Evolutionary conservation across 768 basidiomycete species (phyloP), one percentile per base, ranked within the genome.

Genomic region (Wakefieldia striispora): DNA sequence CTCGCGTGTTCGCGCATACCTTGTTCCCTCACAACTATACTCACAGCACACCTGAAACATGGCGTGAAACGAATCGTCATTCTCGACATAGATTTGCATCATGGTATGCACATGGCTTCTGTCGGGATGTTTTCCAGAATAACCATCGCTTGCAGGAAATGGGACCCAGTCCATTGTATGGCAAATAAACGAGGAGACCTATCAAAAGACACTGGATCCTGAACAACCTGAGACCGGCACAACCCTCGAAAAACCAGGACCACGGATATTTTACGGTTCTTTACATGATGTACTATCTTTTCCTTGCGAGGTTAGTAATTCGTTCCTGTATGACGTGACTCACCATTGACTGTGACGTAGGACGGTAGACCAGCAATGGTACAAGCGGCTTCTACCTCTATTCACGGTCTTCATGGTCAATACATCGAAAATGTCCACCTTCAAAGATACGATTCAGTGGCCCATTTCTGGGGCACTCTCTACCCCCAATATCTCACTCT

Each of bases 251-350:
- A 76, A 74, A 42, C 66, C 67, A 2, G 79, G 81, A 1, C 76
- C 84, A 0, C 77, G 81, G 53, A 69, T 94, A 29, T 97, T 84
- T 65, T 99, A 97, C 51, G 91, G 91, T 1, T 94, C 91, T 10
- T 73, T 95, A n/a, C 95, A 99, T 62, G 95, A 98, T 57, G 81
- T 97, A 38, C 74, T 94, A 13, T 89, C 93, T 12, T 97, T 84
- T 62, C 93, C 93, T 1, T 97, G 93, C 71, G 93, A 97, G 75
- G 91, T 89, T 55, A 26, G 69, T 51, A 1, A 14, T 31, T 21
- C 5, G 8, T 20, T 2, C 0, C 3, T 27, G 17, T 13, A 14
- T 27, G 36, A 43, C 6, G 6, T 23, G 23, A 23, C 23, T 24
- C 42, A 27, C 19, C 44, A 45, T 33, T 52, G 20, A 60, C 39